Base-by-base conservation (phyloP, 1,284 basidiomycete genomes). In the Somion occarium region DNA sequence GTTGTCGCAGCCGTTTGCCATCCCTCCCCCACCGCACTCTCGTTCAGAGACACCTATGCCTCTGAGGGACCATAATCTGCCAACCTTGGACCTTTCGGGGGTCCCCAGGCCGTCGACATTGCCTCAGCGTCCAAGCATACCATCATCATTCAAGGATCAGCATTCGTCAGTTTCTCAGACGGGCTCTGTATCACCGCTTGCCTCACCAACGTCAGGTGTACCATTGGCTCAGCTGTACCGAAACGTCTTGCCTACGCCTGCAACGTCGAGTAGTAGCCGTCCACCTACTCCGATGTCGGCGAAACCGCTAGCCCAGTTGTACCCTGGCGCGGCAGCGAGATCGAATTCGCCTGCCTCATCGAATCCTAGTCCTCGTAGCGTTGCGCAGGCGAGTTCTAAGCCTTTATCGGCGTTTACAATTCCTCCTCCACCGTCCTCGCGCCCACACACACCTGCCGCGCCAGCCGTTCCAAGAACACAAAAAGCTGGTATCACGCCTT, bases 1-100 rank as follows among this genome's bases (percentile, higher is more conserved):
- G 19, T 15, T 27, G n/a, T 42, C 44, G 19, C 50, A 52, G 19
- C 52, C 56, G 11, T 55, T 55, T 41, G 49, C 44, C 25, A 47
- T 56, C 15, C 56, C 54, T 23, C 52, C 56, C 3, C 54, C 54
- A n/a, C 52, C 54, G 3, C 50, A 54, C 4, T 53, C 56, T 22
- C 56, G 53, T 13, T 50, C 56, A n/a, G 53, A 51, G 7, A 56
- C 56, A 4, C 56, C 55, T 1, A 43, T 43, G 42, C 27, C 24
- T 30, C 20, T 23, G 38, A 38, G 49, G 18, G 25, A 44, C 44
- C 49, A 34, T 42, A 43, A 43, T 19, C 15, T 43, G 22, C 41
- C 45, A 7, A 15, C 23, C 34, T 44, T 44, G 37, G 46, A 15
- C 20, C 30, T 34, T 24, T 37, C 39, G 44, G 38, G 24, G n/a